A percentile compares a stretch with the other conserved stretches of the same genome.
These are phyloP conservation scores for Euphorbia peplus DNA, from an alignment of 345 rosid species.

Conservation along the genomic window DNA sequence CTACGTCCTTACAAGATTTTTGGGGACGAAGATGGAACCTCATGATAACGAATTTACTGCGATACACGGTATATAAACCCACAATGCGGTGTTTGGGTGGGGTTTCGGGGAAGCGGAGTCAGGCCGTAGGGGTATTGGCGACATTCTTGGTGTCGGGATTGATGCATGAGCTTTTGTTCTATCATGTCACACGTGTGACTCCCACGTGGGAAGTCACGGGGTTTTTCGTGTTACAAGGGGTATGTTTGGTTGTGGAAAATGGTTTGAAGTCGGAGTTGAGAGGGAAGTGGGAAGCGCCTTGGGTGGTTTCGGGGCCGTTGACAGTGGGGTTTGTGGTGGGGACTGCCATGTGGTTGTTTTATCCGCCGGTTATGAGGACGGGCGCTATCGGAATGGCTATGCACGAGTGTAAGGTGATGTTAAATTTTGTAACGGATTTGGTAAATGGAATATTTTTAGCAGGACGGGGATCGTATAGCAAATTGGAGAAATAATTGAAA, in stretches of 20 bases:
- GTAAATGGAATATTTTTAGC: too few relatives aligned
- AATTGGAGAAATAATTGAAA: too few relatives aligned
- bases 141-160: constrained; percentile 33
- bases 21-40: constrained; percentile 41
- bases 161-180: constrained; percentile 34
- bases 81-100: background rate
- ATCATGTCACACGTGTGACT: constrained; percentile 10
- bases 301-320: constrained; percentile 19
- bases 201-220: constrained; percentile 39
- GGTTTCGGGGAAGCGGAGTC: background rate
- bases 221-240: constrained; percentile 40
- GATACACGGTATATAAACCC: constrained; percentile 25
- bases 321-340: constrained; percentile 35
- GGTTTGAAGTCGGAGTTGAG: constrained; percentile 21
- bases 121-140: background rate
- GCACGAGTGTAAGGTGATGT: constrained; percentile 17
- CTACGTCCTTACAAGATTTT: constrained; percentile 38
- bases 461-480: too few relatives aligned
- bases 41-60: constrained; percentile 23
- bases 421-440: constrained; percentile 11
- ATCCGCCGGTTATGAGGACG: constrained; percentile 26
- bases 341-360: constrained; percentile 43
- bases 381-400: constrained; percentile 16
- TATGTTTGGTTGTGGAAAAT: constrained; percentile 28
- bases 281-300: constrained; percentile 18